These are phyloP conservation scores for Letharia lupina DNA, from an alignment of 495 filamentous ascomycete species.

Conservation along the genomic window DNA sequence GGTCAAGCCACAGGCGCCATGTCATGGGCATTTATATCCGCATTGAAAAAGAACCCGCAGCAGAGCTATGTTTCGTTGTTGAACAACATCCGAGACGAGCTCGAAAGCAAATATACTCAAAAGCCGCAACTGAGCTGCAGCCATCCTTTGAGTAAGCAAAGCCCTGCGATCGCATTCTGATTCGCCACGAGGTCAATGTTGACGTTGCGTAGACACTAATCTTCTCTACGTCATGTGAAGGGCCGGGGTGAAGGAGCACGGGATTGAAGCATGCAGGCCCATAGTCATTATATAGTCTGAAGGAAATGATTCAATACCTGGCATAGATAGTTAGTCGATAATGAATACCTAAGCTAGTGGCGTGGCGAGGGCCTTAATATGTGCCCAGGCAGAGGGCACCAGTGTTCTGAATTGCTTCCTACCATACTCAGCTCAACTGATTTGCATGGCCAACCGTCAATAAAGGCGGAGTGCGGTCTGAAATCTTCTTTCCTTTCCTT, in stretches of 20 bases:
- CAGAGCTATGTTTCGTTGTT: conserved; percentile 95
- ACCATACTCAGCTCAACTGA: no score
- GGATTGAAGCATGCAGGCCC: background rate
- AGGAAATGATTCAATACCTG: background rate
- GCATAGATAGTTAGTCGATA: background rate
- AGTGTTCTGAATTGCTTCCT: no score
- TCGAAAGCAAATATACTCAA: conserved; percentile 81
- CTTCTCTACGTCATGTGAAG: conserved; percentile 20
- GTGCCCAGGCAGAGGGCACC: no score
- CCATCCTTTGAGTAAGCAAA: conserved; percentile 76
- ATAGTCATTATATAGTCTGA: background rate
- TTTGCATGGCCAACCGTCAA: no score
- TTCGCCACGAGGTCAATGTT: background rate
- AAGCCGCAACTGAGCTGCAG: conserved; percentile 96
- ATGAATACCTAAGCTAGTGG: background rate
- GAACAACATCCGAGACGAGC: conserved; percentile 89
- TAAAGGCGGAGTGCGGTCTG: no score
- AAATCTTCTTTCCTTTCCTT: no score
- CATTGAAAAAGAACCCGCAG: conserved; percentile 93
- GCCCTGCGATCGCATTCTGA: background rate
- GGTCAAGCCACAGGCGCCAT: conserved; percentile 94
- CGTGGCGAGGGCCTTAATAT: no score
- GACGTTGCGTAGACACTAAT: conserved; percentile 14
- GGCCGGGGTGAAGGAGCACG: background rate
- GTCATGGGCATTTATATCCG: conserved; percentile 93